phyloP scores from a whole-genome alignment of 768 basidiomycete species.

The Podaxis sp. region DNA sequence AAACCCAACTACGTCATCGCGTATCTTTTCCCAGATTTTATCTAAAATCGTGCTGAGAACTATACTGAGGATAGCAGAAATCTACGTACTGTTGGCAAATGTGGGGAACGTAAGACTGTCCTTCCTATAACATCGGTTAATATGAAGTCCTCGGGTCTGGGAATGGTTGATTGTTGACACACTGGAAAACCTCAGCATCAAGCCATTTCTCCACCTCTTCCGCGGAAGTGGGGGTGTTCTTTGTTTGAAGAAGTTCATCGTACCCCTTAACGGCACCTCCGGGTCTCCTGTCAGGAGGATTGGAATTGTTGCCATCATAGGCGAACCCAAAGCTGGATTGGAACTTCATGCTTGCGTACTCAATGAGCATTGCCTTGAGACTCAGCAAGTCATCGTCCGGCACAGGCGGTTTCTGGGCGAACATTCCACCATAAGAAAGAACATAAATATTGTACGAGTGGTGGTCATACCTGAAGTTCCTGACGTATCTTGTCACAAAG shows the following conservation, averaged over 20 bases:
- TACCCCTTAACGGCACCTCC: neutral
- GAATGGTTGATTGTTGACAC: neutral
- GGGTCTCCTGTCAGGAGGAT: neutral
- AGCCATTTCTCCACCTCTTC: neutral
- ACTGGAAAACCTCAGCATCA: neutral
- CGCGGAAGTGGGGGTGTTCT: neutral
- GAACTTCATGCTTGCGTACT: neutral
- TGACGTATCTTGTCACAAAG: neutral
- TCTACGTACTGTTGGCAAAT: neutral
- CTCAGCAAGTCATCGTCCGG: neutral
- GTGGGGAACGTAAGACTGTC: neutral
- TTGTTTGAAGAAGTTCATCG: neutral
- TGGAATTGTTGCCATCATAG: neutral
- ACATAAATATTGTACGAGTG: neutral
- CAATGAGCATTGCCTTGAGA: neutral
- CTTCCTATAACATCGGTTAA: neutral
- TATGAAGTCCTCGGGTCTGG: neutral
- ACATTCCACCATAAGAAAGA: neutral
- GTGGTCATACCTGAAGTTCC: neutral
- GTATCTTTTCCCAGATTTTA: neutral
- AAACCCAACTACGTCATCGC: neutral
- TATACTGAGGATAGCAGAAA: neutral
- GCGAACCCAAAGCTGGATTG: neutral
- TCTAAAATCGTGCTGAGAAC: neutral
- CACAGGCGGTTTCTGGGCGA: neutral